These are phyloP conservation scores for Psophocarpus tetragonolobus DNA, from an alignment of 306 rosid species.

Conservation along the genomic window DNA sequence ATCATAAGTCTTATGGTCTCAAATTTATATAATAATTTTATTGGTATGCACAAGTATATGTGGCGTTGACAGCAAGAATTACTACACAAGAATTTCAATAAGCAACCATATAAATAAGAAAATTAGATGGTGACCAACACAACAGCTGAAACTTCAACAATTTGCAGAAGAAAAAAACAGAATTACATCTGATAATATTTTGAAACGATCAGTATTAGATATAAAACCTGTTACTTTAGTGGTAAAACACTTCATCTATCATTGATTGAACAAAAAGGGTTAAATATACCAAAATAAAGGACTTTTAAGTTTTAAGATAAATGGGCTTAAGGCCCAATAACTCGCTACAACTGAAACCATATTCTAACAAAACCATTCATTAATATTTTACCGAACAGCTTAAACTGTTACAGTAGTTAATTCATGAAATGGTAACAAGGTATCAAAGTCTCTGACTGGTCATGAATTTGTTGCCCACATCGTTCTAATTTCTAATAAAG, in stretches of 20 bases:
- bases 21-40: slow-evolving; percentile 33
- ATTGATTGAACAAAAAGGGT: too few relatives aligned
- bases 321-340: too few relatives aligned
- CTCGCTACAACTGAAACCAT: too few relatives aligned
- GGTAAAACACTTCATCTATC: too few relatives aligned
- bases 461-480: background rate
- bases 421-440: background rate
- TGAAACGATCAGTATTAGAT: background rate
- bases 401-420: background rate
- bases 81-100: slow-evolving; percentile 1
- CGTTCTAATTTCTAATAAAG: too few relatives aligned
- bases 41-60: background rate
- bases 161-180: slow-evolving; percentile 21
- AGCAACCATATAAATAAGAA: background rate
- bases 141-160: background rate
- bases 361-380: too few relatives aligned
- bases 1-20: slow-evolving; percentile 17
- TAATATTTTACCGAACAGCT: background rate
- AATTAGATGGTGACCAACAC: background rate
- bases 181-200: slow-evolving; percentile 1
- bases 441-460: background rate
- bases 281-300: too few relatives aligned
- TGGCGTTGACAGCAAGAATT: background rate
- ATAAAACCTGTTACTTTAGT: too few relatives aligned
- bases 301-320: too few relatives aligned